Percentiles rank a stretch among this genome's conserved stretches.
Conservation (phyloP, 768 basidiomycete genomes). For the Mrakia frigida region DNA sequence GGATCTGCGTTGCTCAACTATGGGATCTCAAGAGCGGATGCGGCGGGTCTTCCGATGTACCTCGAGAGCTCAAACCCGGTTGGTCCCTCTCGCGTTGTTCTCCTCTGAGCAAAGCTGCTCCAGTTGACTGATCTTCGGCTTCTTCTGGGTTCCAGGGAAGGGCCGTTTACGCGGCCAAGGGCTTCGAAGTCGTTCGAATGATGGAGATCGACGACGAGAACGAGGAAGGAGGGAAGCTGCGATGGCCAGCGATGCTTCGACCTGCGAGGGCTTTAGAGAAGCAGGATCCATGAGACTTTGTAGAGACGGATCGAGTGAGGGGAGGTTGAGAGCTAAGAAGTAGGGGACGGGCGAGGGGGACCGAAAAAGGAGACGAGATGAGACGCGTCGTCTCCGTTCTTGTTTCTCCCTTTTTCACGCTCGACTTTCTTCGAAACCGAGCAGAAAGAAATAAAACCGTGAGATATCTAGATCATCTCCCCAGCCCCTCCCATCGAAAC, state of each 20-base stretch:
- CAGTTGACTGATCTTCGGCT: not conserved
- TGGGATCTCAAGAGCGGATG: conserved; percentile 1
- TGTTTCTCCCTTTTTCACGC: too few relatives aligned
- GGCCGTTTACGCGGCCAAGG: not conserved
- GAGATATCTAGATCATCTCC: conserved; percentile 5
- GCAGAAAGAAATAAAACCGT: too few relatives aligned
- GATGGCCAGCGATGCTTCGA: not conserved
- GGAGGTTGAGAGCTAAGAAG: too few relatives aligned
- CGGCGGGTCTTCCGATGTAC: not conserved
- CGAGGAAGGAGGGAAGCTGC: not conserved
- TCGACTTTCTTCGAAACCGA: too few relatives aligned
- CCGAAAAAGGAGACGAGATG: too few relatives aligned
- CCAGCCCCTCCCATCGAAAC: not conserved
- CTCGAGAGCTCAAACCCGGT: not conserved
- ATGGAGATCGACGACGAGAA: not conserved
- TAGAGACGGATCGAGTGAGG: too few relatives aligned
- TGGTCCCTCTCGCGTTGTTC: not conserved
- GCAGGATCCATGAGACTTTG: not conserved
- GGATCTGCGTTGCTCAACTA: not conserved
- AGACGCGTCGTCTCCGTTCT: too few relatives aligned
- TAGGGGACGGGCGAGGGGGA: too few relatives aligned
- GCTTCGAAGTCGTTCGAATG: not conserved
- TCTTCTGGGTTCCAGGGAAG: not conserved
- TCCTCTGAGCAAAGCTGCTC: not conserved
- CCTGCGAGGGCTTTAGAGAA: not conserved